Evolutionary conservation across 352 stramenopile genomes (phyloP), one percentile per base, ranked within the genome.

Genomic region (Peronospora farinosa): DNA sequence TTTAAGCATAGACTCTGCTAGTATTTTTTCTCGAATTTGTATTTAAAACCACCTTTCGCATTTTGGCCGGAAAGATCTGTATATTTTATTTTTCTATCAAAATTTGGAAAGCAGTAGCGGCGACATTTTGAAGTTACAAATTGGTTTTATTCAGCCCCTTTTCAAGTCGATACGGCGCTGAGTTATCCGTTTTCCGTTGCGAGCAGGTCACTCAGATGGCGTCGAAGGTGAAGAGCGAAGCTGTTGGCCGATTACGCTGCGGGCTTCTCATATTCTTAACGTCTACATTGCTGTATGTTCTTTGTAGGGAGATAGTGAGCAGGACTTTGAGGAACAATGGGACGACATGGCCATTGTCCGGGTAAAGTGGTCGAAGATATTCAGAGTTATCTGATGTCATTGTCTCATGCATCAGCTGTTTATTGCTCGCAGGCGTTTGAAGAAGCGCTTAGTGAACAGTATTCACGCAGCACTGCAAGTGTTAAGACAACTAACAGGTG

Each of bases 301-400:
- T 5, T 27, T 17, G 43, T 32, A 85, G 74, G 82, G 57, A 41
- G 63, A 49, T 52, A 86, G 72, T 28, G 67, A 79, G 6, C 54
- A 70, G 5, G 55, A 59, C 10, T 63, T 47, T n/a, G 75, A 82
- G 19, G 75, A 87, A 44, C 71, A 78, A 74, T 89, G 78, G 78
- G 78, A 89, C 51, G 78, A 89, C 60, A 83, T 89, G 74, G 78
- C 78, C 41, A 88, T 89, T 45, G 76, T 89, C 25, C 56, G 76
- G 63, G 78, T 89, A 54, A 32, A 52, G 39, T 17, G n/a, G 44
- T 53, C 35, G 11, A 36, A 32, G 13, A 33, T 38, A 46, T 27
- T 27, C 0, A 42, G 13, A 33, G 10, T 21, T 9, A 13, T 40
- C 15, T 42, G 7, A 13, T 27, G 7, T 53, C 17, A 19, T n/a